Percentiles rank a stretch among this genome's conserved stretches.
phyloP scores from a whole-genome alignment of 1,284 basidiomycete species.

The Puccinia triticina region DNA sequence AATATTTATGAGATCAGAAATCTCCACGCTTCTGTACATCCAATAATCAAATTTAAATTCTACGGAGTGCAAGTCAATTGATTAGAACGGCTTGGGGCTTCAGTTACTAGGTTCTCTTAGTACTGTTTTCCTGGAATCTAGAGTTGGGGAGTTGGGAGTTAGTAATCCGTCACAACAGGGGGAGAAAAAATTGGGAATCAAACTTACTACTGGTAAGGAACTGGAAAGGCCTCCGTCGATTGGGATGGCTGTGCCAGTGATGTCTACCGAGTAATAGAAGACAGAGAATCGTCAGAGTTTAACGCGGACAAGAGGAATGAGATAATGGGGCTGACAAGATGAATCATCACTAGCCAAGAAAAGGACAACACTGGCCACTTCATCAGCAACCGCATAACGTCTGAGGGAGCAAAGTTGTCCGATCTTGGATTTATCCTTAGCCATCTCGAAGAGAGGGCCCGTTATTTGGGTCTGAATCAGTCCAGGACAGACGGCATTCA shows the following conservation, averaged over 20 bases:
- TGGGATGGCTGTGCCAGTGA: conserved; percentile 58
- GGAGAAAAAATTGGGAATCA: background rate
- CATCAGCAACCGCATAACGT: conserved; percentile 56
- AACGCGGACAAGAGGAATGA: background rate
- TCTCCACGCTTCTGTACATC: too few species aligned
- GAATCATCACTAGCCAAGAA: conserved; percentile 59
- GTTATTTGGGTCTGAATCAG: conserved; percentile 58
- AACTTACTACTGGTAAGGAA: conserved; percentile 56
- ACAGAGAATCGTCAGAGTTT: background rate
- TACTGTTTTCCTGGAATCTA: conserved; percentile 11
- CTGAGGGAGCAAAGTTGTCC: conserved; percentile 58
- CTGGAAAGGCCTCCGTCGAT: conserved; percentile 59
- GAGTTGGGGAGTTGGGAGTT: background rate
- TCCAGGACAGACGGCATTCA: conserved; percentile 56
- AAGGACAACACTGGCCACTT: conserved; percentile 57
- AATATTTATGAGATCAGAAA: too few species aligned
- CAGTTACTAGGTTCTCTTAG: background rate
- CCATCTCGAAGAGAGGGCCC: conserved; percentile 56
- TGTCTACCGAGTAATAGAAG: conserved; percentile 45
- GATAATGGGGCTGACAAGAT: conserved; percentile 50
- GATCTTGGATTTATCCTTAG: conserved; percentile 57
- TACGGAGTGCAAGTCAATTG: too few species aligned
- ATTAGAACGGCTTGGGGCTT: background rate
- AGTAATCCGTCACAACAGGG: background rate
- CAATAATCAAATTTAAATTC: too few species aligned